Percentiles rank a stretch among this genome's conserved stretches.
Evolutionary conservation across 257 asterid species (phyloP).

Genomic region (Petunia secreta): DNA sequence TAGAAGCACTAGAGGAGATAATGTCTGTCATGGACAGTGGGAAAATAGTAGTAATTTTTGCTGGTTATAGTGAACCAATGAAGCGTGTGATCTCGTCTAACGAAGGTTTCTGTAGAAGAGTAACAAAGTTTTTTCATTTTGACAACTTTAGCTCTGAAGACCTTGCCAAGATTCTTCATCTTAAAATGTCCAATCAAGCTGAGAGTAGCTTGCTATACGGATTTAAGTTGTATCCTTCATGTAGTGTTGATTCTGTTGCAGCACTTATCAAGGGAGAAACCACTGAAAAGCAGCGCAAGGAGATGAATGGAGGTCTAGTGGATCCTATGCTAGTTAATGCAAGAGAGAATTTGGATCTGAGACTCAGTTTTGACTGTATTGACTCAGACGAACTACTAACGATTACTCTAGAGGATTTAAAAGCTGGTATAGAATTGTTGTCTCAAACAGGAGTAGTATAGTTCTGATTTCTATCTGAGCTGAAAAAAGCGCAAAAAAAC

Average conservation of each 20-base stretch:
- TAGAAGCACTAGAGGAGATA: slow-evolving; percentile 92
- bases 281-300: slow-evolving; percentile 71
- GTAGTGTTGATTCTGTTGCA: slow-evolving; percentile 64
- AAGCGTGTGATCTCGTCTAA: slow-evolving; percentile 81
- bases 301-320: slow-evolving; percentile 90
- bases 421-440: slow-evolving; percentile 61
- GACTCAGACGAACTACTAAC: slow-evolving; percentile 70
- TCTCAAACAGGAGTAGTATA: slow-evolving; percentile 42
- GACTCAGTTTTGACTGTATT: slow-evolving; percentile 70
- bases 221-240: slow-evolving; percentile 70
- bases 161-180: slow-evolving; percentile 73
- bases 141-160: slow-evolving; percentile 73
- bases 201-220: slow-evolving; percentile 65
- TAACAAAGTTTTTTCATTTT: slow-evolving; percentile 83
- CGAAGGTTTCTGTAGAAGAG: slow-evolving; percentile 92
- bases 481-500: not conserved
- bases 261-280: slow-evolving; percentile 60
- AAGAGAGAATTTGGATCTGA: slow-evolving; percentile 77
- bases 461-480: not conserved
- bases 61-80: slow-evolving; percentile 98
- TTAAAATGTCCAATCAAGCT: slow-evolving; percentile 62
- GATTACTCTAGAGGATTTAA: slow-evolving; percentile 71
- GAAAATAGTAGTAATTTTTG: slow-evolving; percentile 84
- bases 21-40: slow-evolving; percentile 97
- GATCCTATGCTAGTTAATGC: slow-evolving; percentile 83